phyloP scores from a whole-genome alignment of 257 asterid species.

The Eustoma russellianum region DNA sequence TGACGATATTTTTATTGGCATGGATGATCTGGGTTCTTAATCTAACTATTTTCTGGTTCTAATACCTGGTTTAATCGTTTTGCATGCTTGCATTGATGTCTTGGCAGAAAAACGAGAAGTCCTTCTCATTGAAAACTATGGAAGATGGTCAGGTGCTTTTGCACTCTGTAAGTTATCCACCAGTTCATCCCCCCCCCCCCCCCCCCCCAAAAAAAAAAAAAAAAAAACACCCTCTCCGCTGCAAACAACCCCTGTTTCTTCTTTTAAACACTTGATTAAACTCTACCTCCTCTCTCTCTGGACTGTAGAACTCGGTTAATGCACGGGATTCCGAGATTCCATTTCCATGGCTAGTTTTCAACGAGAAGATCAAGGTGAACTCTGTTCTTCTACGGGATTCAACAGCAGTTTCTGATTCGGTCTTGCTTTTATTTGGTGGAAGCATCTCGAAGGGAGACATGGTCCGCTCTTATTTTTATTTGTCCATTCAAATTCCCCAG shows the following conservation, averaged over 20 bases:
- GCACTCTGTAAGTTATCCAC: conserved; percentile 54
- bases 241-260: too few relatives aligned
- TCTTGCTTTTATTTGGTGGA: conserved; percentile 92
- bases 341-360: conserved; percentile 92
- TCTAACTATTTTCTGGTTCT: neutral
- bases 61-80: neutral
- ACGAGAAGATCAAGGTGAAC: conserved; percentile 85
- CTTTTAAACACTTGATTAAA: too few relatives aligned
- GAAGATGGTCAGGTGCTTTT: conserved; percentile 84
- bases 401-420: conserved; percentile 80
- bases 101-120: conserved; percentile 78
- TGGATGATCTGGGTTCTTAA: neutral
- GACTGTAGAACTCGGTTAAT: conserved; percentile 62
- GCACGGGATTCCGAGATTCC: conserved; percentile 69
- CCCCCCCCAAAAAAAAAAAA: too few relatives aligned
- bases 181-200: neutral
- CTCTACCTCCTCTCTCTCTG: conserved; percentile 3
- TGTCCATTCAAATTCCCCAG: neutral
- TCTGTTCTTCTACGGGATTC: conserved; percentile 90
- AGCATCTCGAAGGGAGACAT: conserved; percentile 47
- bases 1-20: too few relatives aligned
- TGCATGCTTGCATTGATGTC: conserved; percentile 10
- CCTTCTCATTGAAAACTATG: conserved; percentile 89
- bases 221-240: too few relatives aligned
- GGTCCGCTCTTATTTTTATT: conserved; percentile 25